These are phyloP conservation scores for Aspergillus conjunctus DNA, from an alignment of 495 filamentous ascomycete genomes.

Conservation along the genomic window DNA sequence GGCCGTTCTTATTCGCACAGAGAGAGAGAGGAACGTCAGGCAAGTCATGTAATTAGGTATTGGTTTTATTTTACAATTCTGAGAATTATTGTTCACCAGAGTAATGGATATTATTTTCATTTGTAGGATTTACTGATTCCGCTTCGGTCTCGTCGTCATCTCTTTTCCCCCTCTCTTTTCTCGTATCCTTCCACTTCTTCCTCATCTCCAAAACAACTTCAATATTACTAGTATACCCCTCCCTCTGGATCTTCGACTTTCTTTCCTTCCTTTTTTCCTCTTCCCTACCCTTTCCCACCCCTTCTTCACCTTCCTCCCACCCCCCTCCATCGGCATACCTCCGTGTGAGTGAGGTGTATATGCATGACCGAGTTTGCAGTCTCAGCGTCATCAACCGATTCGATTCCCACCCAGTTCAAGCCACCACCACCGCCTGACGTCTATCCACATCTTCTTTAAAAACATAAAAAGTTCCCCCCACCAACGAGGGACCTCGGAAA, in stretches of 20 bases:
- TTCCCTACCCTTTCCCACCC: constrained; percentile 6
- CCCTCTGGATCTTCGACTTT: constrained; percentile 9
- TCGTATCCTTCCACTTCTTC: constrained; percentile 12
- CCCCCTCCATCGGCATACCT: background rate
- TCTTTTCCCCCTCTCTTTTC: constrained; percentile 5
- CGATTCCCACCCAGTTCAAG: background rate
- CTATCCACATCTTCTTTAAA: background rate
- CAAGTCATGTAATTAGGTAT: background rate
- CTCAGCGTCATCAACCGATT: constrained; percentile 14
- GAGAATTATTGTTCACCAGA: background rate
- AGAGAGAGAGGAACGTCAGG: constrained; percentile 3
- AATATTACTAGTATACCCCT: constrained; percentile 15
- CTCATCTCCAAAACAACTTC: constrained; percentile 2
- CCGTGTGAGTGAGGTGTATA: constrained; percentile 4
- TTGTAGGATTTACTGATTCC: constrained; percentile 10
- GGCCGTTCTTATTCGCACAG: background rate
- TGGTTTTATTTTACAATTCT: constrained; percentile 5
- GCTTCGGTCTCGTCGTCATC: constrained; percentile 4
- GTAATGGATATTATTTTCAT: constrained; percentile 3
- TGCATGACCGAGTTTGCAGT: constrained; percentile 9
- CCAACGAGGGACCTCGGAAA: constrained; percentile 1
- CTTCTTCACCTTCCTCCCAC: constrained; percentile 30
- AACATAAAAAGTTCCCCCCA: background rate
- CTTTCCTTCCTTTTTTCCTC: constrained; percentile 7
- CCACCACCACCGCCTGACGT: constrained; percentile 8